phyloP scores from a whole-genome alignment of 345 rosid genomes.

The Acer campestre region DNA sequence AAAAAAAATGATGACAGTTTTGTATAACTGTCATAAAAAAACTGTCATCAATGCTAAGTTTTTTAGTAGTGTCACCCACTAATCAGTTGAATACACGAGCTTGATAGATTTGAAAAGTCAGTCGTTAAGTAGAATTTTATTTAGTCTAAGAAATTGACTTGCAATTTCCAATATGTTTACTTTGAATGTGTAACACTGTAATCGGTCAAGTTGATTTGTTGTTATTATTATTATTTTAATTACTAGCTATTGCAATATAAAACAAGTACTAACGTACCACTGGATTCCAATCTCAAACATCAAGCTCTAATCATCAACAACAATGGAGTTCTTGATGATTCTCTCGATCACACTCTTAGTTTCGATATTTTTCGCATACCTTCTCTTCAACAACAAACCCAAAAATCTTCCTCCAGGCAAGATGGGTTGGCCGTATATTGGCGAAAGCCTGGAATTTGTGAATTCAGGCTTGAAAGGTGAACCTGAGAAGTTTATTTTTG shows the following conservation, averaged over 20 bases:
- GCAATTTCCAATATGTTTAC: neutral
- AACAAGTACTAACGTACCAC: neutral
- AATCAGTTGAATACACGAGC: too few relatives aligned
- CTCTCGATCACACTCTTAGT: slow-evolving; percentile 16
- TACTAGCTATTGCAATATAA: neutral
- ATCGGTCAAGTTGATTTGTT: neutral
- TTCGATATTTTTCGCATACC: neutral
- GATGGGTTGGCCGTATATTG: slow-evolving; percentile 34
- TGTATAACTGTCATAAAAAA: too few relatives aligned
- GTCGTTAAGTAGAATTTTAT: neutral
- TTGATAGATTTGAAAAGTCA: too few relatives aligned
- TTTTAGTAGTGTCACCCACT: too few relatives aligned
- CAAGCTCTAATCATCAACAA: neutral
- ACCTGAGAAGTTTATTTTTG: slow-evolving; percentile 40
- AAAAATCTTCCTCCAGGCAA: slow-evolving; percentile 46
- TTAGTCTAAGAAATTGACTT: too few relatives aligned
- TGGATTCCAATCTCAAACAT: neutral
- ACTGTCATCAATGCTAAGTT: too few relatives aligned
- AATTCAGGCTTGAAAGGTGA: slow-evolving; percentile 38
- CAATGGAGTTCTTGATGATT: neutral
- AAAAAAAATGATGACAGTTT: too few relatives aligned
- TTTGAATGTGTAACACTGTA: neutral
- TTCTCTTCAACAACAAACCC: slow-evolving; percentile 23
- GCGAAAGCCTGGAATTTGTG: slow-evolving; percentile 42
- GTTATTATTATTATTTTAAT: too few relatives aligned